Evolutionary conservation across 2,329 filamentous ascomycete species (phyloP).

Genomic region (Cladosporium cucumerinum): DNA sequence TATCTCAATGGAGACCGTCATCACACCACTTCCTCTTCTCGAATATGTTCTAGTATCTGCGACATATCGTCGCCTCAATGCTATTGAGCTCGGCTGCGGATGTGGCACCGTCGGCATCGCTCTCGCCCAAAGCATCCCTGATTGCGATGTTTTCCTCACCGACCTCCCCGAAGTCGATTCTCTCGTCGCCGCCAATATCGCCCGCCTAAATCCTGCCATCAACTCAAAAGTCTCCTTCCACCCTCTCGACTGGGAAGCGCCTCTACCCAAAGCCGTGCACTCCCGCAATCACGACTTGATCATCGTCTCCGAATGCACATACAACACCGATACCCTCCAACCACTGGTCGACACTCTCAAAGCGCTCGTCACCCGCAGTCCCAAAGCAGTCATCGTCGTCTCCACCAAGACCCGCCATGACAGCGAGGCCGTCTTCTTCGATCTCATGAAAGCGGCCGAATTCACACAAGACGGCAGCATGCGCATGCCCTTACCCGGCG

Average conservation of each 20-base stretch:
- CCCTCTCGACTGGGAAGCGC: conserved; percentile 62
- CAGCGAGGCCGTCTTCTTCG: conserved; percentile 64
- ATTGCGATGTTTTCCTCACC: conserved; percentile 57
- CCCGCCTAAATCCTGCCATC: conserved; percentile 41
- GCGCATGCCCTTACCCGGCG: conserved; percentile 32
- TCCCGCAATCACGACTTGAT: conserved; percentile 55
- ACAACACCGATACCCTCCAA: conserved; percentile 65
- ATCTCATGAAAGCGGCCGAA: conserved; percentile 48
- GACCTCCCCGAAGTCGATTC: conserved; percentile 64
- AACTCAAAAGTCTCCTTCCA: conserved; percentile 46
- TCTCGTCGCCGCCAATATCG: conserved; percentile 57
- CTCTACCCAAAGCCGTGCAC: conserved; percentile 40
- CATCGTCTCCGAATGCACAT: conserved; percentile 68
- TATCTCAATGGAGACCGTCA: conserved; percentile 33
- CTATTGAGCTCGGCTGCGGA: conserved; percentile 65
- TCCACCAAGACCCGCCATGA: conserved; percentile 66
- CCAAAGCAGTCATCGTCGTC: conserved; percentile 53
- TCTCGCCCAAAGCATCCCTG: conserved; percentile 53
- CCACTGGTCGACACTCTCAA: conserved; percentile 58
- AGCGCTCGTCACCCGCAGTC: conserved; percentile 47
- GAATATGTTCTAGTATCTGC: conserved; percentile 38
- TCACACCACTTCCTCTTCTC: conserved; percentile 35
- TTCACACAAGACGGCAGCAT: conserved; percentile 31
- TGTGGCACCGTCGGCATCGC: conserved; percentile 66
- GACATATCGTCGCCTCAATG: conserved; percentile 43